These are phyloP conservation scores for Penicillium sp. DNA, from an alignment of 2,329 filamentous ascomycete species.

Conservation along the genomic window DNA sequence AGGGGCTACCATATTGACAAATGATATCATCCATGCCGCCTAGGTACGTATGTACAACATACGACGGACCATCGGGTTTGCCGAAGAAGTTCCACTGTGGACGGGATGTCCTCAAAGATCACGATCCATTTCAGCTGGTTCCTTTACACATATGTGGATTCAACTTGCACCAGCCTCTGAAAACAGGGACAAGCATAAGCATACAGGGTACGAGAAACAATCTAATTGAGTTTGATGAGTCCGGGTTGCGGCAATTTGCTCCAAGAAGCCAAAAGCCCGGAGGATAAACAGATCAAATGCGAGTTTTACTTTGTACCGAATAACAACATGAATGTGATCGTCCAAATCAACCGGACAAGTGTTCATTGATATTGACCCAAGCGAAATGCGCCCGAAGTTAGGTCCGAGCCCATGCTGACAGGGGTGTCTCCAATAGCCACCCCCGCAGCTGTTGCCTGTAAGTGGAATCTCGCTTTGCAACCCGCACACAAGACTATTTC, in stretches of 20 bases:
- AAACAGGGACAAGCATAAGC: not conserved
- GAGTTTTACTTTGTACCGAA: not conserved
- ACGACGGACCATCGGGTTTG: not conserved
- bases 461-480: constrained; percentile 6
- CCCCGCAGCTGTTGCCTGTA: constrained; percentile 13
- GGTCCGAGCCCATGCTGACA: constrained; percentile 21
- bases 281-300: not conserved
- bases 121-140: constrained; percentile 2
- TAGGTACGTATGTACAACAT: not conserved
- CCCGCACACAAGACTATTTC: not conserved
- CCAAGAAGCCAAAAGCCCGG: not conserved
- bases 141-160: not conserved
- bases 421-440: constrained; percentile 7
- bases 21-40: not conserved
- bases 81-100: not conserved
- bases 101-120: not conserved
- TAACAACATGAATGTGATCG: not conserved
- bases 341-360: not conserved
- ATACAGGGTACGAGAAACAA: constrained; percentile 1
- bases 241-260: not conserved
- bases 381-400: constrained; percentile 4
- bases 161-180: not conserved
- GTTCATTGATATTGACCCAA: not conserved
- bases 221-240: constrained; percentile 16
- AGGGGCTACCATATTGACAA: not conserved